These are phyloP conservation scores for Ganoderma sp. DNA, from an alignment of 1,284 basidiomycete genomes.

Conservation along the genomic window DNA sequence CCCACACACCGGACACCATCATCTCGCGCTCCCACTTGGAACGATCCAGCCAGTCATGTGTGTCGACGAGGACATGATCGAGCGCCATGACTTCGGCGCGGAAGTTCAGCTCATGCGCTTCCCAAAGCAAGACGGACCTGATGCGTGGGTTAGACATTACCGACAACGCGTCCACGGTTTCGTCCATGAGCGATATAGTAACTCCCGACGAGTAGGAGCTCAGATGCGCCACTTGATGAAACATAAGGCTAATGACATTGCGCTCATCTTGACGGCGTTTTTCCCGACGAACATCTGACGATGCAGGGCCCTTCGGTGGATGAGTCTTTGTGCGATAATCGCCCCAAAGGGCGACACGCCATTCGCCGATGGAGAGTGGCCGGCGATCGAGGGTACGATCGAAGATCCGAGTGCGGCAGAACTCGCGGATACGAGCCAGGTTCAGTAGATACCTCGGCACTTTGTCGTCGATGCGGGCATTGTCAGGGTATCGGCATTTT, in stretches of 20 bases:
- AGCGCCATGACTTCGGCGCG: neutral
- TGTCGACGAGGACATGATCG: neutral
- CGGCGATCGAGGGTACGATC: constrained; percentile 1
- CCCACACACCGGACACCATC: neutral
- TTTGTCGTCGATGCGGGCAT: constrained; percentile 9
- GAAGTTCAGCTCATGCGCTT: constrained; percentile 13
- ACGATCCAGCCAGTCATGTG: neutral
- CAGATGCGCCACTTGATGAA: constrained; percentile 5
- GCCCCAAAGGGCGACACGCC: constrained; percentile 19
- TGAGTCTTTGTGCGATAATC: constrained; percentile 1
- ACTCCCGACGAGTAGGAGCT: constrained; percentile 3
- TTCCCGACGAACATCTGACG: neutral
- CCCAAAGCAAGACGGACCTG: neutral
- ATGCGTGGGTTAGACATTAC: neutral
- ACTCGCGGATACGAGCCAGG: constrained; percentile 13
- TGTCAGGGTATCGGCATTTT: neutral
- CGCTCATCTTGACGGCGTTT: constrained; percentile 9
- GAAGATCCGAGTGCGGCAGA: constrained; percentile 15
- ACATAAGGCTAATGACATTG: constrained; percentile 9
- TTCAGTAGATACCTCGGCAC: constrained; percentile 15
- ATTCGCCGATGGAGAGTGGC: constrained; percentile 15
- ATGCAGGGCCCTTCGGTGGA: neutral
- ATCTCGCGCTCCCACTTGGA: constrained; percentile 5
- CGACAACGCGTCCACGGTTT: neutral
- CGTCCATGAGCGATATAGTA: neutral